Conservation (phyloP, 352 stramenopile genomes). For the Phytophthora macrochlamydospora region DNA sequence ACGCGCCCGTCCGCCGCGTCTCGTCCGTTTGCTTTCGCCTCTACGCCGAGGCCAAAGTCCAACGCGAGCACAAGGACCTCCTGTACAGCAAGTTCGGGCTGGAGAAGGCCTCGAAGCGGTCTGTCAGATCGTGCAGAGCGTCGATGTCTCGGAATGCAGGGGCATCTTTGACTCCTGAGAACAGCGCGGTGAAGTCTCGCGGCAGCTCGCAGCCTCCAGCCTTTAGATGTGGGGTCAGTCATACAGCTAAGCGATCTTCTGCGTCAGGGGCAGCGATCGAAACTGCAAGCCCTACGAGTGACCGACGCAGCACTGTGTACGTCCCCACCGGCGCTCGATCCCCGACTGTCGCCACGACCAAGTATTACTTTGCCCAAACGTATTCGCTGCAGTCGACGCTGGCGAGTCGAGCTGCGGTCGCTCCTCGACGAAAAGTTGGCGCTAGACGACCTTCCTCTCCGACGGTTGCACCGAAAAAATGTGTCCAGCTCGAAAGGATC, state of each 20-base stretch:
- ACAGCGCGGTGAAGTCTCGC: neutral
- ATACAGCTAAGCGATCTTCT: neutral
- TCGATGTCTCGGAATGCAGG: neutral
- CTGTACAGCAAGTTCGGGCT: constrained; percentile 68
- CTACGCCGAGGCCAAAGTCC: constrained; percentile 60
- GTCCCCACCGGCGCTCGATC: constrained; percentile 23
- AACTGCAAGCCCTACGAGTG: constrained; percentile 7
- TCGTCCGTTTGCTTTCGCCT: constrained; percentile 49
- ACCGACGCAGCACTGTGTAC: constrained; percentile 32
- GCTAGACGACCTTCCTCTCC: constrained; percentile 15
- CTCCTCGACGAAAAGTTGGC: constrained; percentile 22
- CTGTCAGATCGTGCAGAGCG: neutral
- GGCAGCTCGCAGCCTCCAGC: neutral
- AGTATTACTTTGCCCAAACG: constrained; percentile 23
- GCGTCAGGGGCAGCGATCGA: too few relatives aligned
- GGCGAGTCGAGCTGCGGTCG: constrained; percentile 40
- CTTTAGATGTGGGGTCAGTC: constrained; percentile 4
- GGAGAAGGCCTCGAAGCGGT: constrained; percentile 7
- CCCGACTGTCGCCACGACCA: constrained; percentile 12
- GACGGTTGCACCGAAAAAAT: neutral
- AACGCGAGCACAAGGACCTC: constrained; percentile 62
- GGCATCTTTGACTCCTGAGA: neutral
- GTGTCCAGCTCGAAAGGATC: neutral
- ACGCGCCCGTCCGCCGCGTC: neutral
- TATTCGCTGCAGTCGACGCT: constrained; percentile 50